Evolutionary conservation across 1,139 yeast genomes (phyloP).

Genomic region (Candida sp.): DNA sequence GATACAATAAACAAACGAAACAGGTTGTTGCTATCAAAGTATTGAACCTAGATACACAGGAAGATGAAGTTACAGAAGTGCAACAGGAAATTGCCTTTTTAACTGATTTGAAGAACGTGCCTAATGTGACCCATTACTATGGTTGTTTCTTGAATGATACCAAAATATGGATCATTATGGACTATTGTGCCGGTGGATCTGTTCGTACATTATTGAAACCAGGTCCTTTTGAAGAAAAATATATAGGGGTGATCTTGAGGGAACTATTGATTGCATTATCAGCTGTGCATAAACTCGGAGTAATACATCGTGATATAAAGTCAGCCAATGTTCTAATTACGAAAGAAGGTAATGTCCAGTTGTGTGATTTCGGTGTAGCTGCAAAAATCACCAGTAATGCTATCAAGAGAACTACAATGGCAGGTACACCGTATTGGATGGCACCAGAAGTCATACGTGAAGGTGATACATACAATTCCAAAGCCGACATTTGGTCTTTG

Average conservation of each 20-base stretch:
- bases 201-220: constrained; percentile 84
- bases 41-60: constrained; percentile 85
- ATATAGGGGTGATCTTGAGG: constrained; percentile 76
- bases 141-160: constrained; percentile 88
- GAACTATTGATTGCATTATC: constrained; percentile 77
- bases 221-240: constrained; percentile 83
- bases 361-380: constrained; percentile 98
- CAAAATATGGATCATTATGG: constrained; percentile 97
- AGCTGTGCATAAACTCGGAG: constrained; percentile 84
- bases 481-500: constrained; percentile 91
- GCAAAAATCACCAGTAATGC: constrained; percentile 84
- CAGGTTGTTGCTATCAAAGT: constrained; percentile 92
- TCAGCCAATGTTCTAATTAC: constrained; percentile 93
- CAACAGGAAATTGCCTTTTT: constrained; percentile 91
- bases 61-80: constrained; percentile 93
- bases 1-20: constrained; percentile 59
- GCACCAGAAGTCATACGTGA: constrained; percentile 98
- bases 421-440: constrained; percentile 99
- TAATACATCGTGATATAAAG: constrained; percentile 92
- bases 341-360: constrained; percentile 83
- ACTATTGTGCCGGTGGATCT: constrained; percentile 96
- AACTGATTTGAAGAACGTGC: constrained; percentile 76
- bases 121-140: constrained; percentile 89
- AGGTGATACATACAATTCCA: constrained; percentile 80
- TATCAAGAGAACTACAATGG: constrained; percentile 87